Percentiles rank a stretch among this genome's conserved stretches.
Evolutionary conservation across 345 rosid species (phyloP).

Genomic region (Passiflora organensis): DNA sequence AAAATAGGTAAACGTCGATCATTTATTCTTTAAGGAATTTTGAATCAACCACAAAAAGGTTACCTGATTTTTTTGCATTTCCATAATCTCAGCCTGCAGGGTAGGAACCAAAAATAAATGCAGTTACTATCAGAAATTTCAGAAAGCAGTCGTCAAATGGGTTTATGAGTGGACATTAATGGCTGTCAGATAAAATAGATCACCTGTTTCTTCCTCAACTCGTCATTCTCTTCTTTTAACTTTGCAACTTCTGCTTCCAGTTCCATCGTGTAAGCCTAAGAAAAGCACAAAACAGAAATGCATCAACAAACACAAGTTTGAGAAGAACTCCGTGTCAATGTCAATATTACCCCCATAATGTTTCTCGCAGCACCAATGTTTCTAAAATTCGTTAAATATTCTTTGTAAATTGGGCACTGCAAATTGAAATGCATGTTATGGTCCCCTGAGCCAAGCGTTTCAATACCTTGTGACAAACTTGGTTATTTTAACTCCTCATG

Average conservation of each 20-base stretch:
- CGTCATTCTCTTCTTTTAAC: constrained; percentile 75
- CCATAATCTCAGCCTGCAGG: constrained; percentile 58
- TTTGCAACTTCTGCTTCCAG: constrained; percentile 90
- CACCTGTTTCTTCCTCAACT: constrained; percentile 75
- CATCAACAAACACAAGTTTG: constrained; percentile 1
- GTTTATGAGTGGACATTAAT: too few species aligned
- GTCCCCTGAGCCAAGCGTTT: constrained; percentile 18
- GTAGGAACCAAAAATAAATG: too few species aligned
- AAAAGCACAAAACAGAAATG: constrained; percentile 17
- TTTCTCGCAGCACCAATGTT: constrained; percentile 2
- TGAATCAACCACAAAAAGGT: not conserved
- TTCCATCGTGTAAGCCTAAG: constrained; percentile 89
- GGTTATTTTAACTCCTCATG: constrained; percentile 35
- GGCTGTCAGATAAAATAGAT: not conserved
- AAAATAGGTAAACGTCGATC: not conserved
- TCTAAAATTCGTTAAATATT: not conserved
- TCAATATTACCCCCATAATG: not conserved
- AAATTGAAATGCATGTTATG: constrained; percentile 13
- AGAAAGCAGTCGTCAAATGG: too few species aligned
- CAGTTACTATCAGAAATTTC: too few species aligned
- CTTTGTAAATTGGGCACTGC: constrained; percentile 1
- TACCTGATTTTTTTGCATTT: constrained; percentile 88
- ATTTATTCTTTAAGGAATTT: too few species aligned
- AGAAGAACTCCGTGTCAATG: not conserved
- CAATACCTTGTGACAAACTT: constrained; percentile 29